Conservation (phyloP, 331 rosid species). For the Rosa hybrid region DNA sequence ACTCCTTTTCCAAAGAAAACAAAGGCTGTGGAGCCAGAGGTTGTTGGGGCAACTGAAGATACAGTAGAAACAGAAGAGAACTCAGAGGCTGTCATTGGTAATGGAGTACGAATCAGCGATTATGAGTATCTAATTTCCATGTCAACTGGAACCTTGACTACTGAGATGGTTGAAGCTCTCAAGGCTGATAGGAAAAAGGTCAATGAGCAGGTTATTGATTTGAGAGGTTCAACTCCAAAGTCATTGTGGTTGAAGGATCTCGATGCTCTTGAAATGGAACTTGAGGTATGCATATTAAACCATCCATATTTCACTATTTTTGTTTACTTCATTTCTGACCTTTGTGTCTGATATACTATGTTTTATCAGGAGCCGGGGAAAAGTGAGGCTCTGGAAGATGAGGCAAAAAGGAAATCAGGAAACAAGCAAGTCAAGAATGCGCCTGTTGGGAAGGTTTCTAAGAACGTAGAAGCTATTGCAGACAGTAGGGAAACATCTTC, state of each 20-base stretch:
- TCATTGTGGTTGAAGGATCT: slow-evolving; percentile 82
- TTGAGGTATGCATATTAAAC: slow-evolving; percentile 52
- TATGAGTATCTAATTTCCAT: slow-evolving; percentile 72
- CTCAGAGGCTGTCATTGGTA: slow-evolving; percentile 29
- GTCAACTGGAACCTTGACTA: slow-evolving; percentile 78
- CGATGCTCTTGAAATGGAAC: slow-evolving; percentile 63
- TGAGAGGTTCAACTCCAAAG: slow-evolving; percentile 59
- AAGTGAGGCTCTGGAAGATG: slow-evolving; percentile 58
- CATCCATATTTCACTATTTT: neutral
- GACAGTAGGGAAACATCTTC: slow-evolving; percentile 37
- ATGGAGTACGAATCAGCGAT: slow-evolving; percentile 54
- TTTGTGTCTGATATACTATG: neutral
- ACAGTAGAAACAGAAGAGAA: slow-evolving; percentile 55
- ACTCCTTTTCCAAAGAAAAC: slow-evolving; percentile 86
- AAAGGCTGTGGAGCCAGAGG: slow-evolving; percentile 72
- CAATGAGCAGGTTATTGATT: slow-evolving; percentile 50
- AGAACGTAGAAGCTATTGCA: slow-evolving; percentile 44
- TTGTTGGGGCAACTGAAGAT: slow-evolving; percentile 84
- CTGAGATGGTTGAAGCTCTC: slow-evolving; percentile 34
- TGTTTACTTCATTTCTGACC: neutral
- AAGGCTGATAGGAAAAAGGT: slow-evolving; percentile 58
- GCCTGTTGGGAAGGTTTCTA: slow-evolving; percentile 28
- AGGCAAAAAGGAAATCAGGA: slow-evolving; percentile 45
- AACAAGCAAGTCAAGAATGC: slow-evolving; percentile 29
- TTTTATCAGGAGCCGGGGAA: slow-evolving; percentile 60